Conservation (phyloP, 495 filamentous ascomycete species). For the Cryomyces minteri region DNA sequence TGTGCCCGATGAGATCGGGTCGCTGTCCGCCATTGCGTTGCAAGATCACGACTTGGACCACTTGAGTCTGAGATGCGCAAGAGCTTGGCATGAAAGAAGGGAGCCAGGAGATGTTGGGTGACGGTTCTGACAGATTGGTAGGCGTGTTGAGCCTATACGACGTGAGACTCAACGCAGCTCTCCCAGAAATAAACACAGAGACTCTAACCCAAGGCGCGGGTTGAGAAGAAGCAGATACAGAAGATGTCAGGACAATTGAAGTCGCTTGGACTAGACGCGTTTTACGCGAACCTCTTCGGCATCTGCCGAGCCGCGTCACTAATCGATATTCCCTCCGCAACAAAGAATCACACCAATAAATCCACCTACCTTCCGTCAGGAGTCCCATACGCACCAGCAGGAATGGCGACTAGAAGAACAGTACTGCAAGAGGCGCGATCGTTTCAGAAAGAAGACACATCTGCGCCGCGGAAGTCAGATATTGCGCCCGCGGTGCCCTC, state of each 20-base stretch:
- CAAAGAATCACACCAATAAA: not conserved
- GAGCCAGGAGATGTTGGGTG: not conserved
- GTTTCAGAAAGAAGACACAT: conserved; percentile 10
- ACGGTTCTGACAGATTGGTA: not conserved
- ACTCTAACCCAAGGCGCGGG: too few species aligned
- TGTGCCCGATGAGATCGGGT: conserved; percentile 8
- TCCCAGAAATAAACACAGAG: not conserved
- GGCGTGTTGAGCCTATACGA: not conserved
- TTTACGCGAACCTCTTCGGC: too few species aligned
- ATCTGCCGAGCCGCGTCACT: not conserved
- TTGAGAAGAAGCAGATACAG: too few species aligned
- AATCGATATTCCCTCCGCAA: not conserved
- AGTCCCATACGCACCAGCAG: not conserved
- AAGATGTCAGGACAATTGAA: too few species aligned
- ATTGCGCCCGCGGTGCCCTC: conserved; percentile 21
- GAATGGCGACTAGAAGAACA: conserved; percentile 10
- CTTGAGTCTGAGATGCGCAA: not conserved
- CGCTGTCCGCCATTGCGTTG: not conserved
- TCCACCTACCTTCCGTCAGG: not conserved
- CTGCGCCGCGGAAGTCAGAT: conserved; percentile 12
- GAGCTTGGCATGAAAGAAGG: not conserved
- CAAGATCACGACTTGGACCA: too few species aligned
- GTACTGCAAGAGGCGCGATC: conserved; percentile 10
- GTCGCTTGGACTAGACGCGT: too few species aligned
- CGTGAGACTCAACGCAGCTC: not conserved